Evolutionary conservation across 805 yeast species (phyloP).

Genomic region (Saturnispora bothae): DNA sequence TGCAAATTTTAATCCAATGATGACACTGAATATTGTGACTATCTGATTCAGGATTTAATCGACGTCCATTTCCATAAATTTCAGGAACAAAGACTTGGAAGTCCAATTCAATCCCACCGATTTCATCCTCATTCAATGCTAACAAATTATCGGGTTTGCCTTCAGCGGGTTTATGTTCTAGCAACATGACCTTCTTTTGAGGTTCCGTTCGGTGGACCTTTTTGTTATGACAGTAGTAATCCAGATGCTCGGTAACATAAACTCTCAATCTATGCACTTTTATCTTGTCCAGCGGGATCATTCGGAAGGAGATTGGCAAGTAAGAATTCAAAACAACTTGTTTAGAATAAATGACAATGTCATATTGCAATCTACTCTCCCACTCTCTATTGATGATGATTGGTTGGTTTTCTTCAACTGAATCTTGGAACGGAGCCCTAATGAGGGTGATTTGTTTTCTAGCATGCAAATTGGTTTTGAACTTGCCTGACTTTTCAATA

Average conservation of each 20-base stretch:
- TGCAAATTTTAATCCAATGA: conserved; percentile 90
- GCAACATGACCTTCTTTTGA: conserved; percentile 60
- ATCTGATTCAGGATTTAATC: conserved; percentile 78
- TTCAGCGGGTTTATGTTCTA: conserved; percentile 65
- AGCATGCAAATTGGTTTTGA: conserved; percentile 66
- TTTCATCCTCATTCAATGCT: conserved; percentile 36
- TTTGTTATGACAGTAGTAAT: conserved; percentile 77
- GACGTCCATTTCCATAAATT: conserved; percentile 42
- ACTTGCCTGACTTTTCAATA: conserved; percentile 73
- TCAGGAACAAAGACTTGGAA: conserved; percentile 82
- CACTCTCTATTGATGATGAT: conserved; percentile 83
- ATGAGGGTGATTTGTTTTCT: conserved; percentile 54
- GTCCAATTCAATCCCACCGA: conserved; percentile 70
- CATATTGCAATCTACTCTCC: conserved; percentile 88
- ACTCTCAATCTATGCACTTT: conserved; percentile 78
- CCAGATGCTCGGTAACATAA: conserved; percentile 79
- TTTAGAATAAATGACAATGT: conserved; percentile 84
- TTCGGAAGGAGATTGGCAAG: conserved; percentile 73
- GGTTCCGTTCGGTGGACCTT: conserved; percentile 93
- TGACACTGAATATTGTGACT: conserved; percentile 72
- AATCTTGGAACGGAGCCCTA: conserved; percentile 66
- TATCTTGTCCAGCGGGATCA: conserved; percentile 81
- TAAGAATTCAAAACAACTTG: conserved; percentile 74
- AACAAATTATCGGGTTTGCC: conserved; percentile 36
- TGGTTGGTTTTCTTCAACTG: conserved; percentile 86